Evolutionary conservation across 2,329 filamentous ascomycete genomes (phyloP).

Genomic region (Penicillium sp.): DNA sequence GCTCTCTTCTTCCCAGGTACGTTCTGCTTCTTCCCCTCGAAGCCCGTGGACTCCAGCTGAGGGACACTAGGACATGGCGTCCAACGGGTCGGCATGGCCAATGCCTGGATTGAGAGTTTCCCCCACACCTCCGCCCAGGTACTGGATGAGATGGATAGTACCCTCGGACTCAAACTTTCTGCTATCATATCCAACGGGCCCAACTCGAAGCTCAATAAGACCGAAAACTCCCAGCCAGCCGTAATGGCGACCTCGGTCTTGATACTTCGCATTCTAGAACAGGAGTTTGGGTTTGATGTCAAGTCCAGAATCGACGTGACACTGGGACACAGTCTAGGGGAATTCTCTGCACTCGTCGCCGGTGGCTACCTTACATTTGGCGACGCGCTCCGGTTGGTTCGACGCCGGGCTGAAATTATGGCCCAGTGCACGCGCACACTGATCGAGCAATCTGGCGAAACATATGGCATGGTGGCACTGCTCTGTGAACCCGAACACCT

Average conservation of each 20-base stretch:
- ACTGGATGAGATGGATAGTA: conserved; percentile 80
- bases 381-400: conserved; percentile 76
- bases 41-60: conserved; percentile 10
- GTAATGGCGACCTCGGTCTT: conserved; percentile 95
- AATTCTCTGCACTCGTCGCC: conserved; percentile 87
- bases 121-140: conserved; percentile 74
- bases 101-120: conserved; percentile 83
- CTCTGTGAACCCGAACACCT: conserved; percentile 84
- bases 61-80: conserved; percentile 74
- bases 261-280: conserved; percentile 82
- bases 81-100: conserved; percentile 84
- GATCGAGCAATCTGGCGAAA: conserved; percentile 67
- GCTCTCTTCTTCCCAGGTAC: conserved; percentile 52
- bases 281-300: conserved; percentile 77
- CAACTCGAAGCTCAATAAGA: conserved; percentile 73
- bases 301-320: conserved; percentile 74
- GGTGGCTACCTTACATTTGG: conserved; percentile 76
- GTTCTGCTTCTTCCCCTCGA: conserved; percentile 2
- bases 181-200: conserved; percentile 78
- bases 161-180: conserved; percentile 73
- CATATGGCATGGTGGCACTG: conserved; percentile 92
- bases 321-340: conserved; percentile 86
- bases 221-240: conserved; percentile 86
- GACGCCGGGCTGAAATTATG: conserved; percentile 80
- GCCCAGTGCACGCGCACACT: conserved; percentile 70